A percentile compares a stretch with the other conserved stretches of the same genome.
phyloP scores from a whole-genome alignment of 108 stramenopile genomes.

The Stephanodiscus minutulus region DNA sequence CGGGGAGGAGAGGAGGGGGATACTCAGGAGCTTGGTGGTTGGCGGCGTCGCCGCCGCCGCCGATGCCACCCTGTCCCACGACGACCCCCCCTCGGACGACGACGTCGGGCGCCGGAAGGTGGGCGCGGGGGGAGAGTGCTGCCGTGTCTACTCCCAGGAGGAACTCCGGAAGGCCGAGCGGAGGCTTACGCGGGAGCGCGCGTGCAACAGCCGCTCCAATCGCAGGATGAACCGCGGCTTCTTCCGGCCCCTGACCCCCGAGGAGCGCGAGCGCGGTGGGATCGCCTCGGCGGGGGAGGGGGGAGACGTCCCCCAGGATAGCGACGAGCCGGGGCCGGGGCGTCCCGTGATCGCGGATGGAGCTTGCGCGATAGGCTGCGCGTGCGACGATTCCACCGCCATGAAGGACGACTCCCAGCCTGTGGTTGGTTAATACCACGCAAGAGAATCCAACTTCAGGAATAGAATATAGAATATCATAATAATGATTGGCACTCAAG shows the following conservation, averaged over 20 bases:
- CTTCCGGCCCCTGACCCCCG: not conserved
- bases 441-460: too few species aligned
- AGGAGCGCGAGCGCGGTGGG: not conserved
- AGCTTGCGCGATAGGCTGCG: not conserved
- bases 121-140: not conserved
- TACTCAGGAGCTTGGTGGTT: not conserved
- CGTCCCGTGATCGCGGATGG: not conserved
- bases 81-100: too few species aligned
- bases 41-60: not conserved
- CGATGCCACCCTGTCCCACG: too few species aligned
- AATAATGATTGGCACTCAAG: not conserved
- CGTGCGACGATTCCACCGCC: not conserved
- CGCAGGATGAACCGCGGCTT: constrained; percentile 7
- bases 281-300: not conserved
- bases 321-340: not conserved
- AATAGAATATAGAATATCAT: too few species aligned
- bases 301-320: not conserved
- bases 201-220: not conserved
- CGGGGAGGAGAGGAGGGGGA: not conserved
- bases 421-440: not conserved
- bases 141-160: not conserved
- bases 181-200: not conserved
- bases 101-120: too few species aligned
- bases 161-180: constrained; percentile 1
- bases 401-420: not conserved